Evolutionary conservation across 177 flowering plant species (phyloP), one percentile per base, ranked within the genome.

Genomic region (Telopea speciosissima): DNA sequence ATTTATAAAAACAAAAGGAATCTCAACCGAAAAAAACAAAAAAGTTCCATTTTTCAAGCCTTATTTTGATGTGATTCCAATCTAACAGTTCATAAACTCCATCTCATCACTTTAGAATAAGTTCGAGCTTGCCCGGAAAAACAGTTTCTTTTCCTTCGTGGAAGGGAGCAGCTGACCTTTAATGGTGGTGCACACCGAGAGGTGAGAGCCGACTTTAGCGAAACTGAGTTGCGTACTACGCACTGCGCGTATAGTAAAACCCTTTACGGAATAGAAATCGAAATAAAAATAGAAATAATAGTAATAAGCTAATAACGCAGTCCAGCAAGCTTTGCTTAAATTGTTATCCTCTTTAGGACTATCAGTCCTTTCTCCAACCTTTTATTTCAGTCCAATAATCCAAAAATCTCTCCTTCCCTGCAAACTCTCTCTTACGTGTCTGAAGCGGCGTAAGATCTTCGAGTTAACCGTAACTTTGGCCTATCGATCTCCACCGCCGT

Each of bases 401-500:
- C 31, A 28, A 24, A 70, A 76, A 67, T 16, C 19, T 45, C 8
- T 45, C 19, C 54, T 45, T 13, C 19, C 4, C 54, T 12, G 54
- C 54, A 45, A 45, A 33, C 8, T 33, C 40, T 33, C 54, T 45
- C 54, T 45, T 31, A 49, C 40, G 16, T 11, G n/a, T 58, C 49
- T 31, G 71, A 13, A 23, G 24, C 9, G 42, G 65, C 54, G 28
- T 61, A 25, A 33, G 65, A 69, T 69, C 65, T 69, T 40, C 24
- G 24, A 14, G 33, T 5, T 28, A 31, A 69, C 14, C 52, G 23
- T 8, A 69, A 5, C 36, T 44, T 10, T 25, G 28, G 31, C 23
- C 40, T 45, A 44, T 21, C 67, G 49, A 42, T 49, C 66, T 21
- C 58, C 7, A 17, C 72, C 45, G 61, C 3, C 12, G 19, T 33